A percentile compares a stretch with the other conserved stretches of the same genome.
Conservation (phyloP, 1,284 basidiomycete genomes). For the Papiliotrema terrestris region DNA sequence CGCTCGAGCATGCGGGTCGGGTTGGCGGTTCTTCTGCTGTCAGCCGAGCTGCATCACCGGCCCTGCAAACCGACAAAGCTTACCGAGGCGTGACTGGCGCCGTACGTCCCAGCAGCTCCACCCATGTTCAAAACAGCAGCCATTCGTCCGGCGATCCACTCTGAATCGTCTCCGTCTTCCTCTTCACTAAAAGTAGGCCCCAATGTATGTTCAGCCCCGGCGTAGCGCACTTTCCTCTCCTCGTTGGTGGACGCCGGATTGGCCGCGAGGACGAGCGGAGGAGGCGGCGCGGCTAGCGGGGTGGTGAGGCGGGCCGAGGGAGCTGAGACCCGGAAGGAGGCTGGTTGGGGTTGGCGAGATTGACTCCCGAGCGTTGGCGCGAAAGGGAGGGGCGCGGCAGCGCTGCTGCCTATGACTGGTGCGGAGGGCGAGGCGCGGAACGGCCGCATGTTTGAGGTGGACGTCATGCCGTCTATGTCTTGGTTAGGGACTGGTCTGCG, state of each 20-base stretch:
- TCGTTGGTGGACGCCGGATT: conserved; percentile 9
- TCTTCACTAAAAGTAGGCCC: conserved; percentile 43
- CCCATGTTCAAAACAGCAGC: conserved; percentile 24
- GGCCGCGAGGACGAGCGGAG: conserved; percentile 12
- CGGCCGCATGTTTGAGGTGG: neutral
- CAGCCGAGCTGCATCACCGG: too few species aligned
- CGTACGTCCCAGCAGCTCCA: too few species aligned
- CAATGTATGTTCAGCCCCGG: conserved; percentile 36
- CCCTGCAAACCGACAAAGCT: too few species aligned
- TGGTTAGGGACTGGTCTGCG: neutral
- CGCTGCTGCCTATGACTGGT: neutral
- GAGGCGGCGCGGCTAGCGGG: conserved; percentile 20
- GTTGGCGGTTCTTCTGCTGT: neutral
- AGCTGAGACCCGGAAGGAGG: neutral
- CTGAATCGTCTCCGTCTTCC: conserved; percentile 44
- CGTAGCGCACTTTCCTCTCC: conserved; percentile 19
- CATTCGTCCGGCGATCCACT: conserved; percentile 42
- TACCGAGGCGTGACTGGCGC: too few species aligned
- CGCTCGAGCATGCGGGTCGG: conserved; percentile 1
- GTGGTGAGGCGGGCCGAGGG: conserved; percentile 9
- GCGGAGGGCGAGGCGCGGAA: neutral
- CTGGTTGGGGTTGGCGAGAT: neutral
- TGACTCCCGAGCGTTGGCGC: neutral
- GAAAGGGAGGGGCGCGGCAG: conserved; percentile 1
- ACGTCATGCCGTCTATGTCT: neutral